Percentiles rank a stretch among this genome's conserved stretches.
Conservation (phyloP, 768 basidiomycete species). For the Phallus indusiatus region DNA sequence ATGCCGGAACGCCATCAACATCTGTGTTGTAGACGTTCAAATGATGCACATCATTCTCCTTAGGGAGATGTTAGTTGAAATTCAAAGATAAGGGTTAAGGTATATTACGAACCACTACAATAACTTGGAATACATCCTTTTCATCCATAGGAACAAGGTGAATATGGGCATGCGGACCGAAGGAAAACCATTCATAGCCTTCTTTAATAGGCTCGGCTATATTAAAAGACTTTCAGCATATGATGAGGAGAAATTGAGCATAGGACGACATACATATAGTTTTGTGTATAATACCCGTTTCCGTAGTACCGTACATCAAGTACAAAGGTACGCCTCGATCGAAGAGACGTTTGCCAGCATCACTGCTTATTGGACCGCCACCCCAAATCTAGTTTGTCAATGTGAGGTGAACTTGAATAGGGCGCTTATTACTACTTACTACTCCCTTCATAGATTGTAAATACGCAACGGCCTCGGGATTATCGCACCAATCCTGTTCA, state of each 20-base stretch:
- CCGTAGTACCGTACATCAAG: not conserved
- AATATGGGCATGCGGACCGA: not conserved
- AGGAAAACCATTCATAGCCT: constrained; percentile 6
- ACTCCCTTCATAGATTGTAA: constrained; percentile 10
- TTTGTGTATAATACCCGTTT: not conserved
- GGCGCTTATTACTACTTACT: constrained; percentile 4
- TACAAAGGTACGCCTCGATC: not conserved
- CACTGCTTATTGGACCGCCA: not conserved
- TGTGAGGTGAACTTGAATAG: not conserved
- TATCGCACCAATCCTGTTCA: constrained; percentile 16
- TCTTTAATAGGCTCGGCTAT: not conserved
- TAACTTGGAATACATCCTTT: not conserved
- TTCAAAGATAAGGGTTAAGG: not conserved
- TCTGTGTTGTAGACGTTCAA: constrained; percentile 19
- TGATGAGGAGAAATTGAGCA: not conserved
- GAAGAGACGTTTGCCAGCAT: not conserved
- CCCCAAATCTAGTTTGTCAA: not conserved
- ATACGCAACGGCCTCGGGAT: constrained; percentile 5
- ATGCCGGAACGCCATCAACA: constrained; percentile 23
- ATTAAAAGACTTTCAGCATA: not conserved
- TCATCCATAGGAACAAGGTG: not conserved
- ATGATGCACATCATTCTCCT: not conserved
- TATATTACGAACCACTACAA: too few species aligned
- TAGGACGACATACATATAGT: not conserved
- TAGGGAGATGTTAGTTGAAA: too few species aligned